phyloP scores from a whole-genome alignment of 2,329 filamentous ascomycete genomes.

The Acephala macrosclerotiorum region DNA sequence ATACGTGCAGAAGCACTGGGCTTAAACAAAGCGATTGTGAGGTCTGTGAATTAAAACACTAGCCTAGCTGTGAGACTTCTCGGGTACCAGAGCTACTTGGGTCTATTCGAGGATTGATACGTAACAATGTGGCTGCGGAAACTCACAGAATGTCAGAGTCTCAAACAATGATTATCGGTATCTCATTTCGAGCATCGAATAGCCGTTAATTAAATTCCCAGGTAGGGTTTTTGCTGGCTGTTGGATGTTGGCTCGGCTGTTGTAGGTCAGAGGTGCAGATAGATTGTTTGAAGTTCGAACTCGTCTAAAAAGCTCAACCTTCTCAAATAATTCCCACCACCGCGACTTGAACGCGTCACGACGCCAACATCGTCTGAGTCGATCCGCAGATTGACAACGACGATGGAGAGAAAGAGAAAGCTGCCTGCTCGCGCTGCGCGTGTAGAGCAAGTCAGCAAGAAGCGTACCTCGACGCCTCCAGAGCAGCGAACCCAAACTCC shows the following conservation, averaged over 20 bases:
- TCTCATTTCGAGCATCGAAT: not conserved
- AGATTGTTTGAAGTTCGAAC: constrained; percentile 28
- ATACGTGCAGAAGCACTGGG: not conserved
- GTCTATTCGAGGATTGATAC: not conserved
- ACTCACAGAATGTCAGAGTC: not conserved
- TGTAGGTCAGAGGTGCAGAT: constrained; percentile 1
- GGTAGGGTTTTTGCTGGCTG: constrained; percentile 18
- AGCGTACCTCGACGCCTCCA: constrained; percentile 62
- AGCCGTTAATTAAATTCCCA: not conserved
- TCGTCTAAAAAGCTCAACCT: constrained; percentile 20
- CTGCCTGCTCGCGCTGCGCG: constrained; percentile 68
- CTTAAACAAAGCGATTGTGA: not conserved
- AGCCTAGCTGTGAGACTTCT: not conserved
- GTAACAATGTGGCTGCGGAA: not conserved
- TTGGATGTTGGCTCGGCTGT: constrained; percentile 27
- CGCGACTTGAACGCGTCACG: constrained; percentile 36
- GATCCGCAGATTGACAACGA: constrained; percentile 23
- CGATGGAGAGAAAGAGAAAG: constrained; percentile 72
- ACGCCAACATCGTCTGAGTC: constrained; percentile 25
- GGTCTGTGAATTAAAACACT: not conserved
- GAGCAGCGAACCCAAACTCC: constrained; percentile 58
- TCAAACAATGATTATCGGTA: not conserved
- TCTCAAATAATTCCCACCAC: constrained; percentile 23
- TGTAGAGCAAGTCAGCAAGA: constrained; percentile 66
- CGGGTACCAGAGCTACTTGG: not conserved